Evolutionary conservation across 371 early-diverging fungal genomes (phyloP).

Genomic region (Nematocida sp.): DNA sequence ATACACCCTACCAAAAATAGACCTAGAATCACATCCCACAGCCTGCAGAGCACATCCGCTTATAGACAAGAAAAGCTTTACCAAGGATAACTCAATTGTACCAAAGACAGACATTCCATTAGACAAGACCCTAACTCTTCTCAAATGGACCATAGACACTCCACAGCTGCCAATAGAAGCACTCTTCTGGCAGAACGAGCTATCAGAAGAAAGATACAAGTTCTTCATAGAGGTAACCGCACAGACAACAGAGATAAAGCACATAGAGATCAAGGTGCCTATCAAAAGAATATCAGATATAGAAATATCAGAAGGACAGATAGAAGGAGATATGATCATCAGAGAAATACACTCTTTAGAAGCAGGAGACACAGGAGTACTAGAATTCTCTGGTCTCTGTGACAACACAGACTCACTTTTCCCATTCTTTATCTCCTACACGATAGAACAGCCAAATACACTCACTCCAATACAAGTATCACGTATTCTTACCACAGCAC

Average conservation of each 20-base stretch:
- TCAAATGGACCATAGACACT: slow-evolving; percentile 33
- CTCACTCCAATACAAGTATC: slow-evolving; percentile 19
- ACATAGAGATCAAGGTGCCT: background rate
- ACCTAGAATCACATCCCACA: slow-evolving; percentile 14
- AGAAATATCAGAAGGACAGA: slow-evolving; percentile 18
- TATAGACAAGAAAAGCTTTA: slow-evolving; percentile 36
- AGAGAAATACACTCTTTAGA: background rate
- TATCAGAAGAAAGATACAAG: slow-evolving; percentile 48
- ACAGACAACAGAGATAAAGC: background rate
- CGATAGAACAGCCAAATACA: background rate
- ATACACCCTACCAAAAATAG: background rate
- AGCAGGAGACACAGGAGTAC: background rate
- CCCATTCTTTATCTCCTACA: slow-evolving; percentile 19
- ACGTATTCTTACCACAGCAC: background rate
- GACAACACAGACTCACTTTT: slow-evolving; percentile 46
- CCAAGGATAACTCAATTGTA: background rate
- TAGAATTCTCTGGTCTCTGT: slow-evolving; percentile 48
- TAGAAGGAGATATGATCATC: slow-evolving; percentile 6
- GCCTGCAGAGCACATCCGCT: slow-evolving; percentile 21
- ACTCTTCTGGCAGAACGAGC: slow-evolving; percentile 44
- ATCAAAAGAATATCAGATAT: slow-evolving; percentile 41
- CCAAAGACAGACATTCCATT: slow-evolving; percentile 27
- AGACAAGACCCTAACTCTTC: background rate
- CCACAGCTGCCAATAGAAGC: slow-evolving; percentile 34
- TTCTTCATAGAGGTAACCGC: slow-evolving; percentile 48